Evolutionary conservation across 1,284 basidiomycete genomes (phyloP).

Genomic region (Farysia itapuensis): DNA sequence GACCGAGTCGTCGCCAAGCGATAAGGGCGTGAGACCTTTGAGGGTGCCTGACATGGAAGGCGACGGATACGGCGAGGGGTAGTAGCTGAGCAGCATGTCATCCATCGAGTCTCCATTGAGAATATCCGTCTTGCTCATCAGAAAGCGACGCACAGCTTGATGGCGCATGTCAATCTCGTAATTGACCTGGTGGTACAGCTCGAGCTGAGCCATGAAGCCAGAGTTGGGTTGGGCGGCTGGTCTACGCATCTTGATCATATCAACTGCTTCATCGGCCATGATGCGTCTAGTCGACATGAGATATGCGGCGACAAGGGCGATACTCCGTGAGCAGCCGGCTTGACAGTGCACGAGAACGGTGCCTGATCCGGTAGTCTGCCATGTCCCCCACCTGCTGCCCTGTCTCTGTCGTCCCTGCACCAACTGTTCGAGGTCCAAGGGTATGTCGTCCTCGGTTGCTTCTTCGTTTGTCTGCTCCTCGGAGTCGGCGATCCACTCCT

Average conservation of each 20-base stretch:
- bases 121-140: slow-evolving; percentile 59
- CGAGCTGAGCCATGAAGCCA: slow-evolving; percentile 60
- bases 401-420: slow-evolving; percentile 31
- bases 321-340: slow-evolving; percentile 59
- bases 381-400: slow-evolving; percentile 28
- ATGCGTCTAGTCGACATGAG: slow-evolving; percentile 57
- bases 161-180: slow-evolving; percentile 59
- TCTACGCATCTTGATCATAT: slow-evolving; percentile 47
- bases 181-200: slow-evolving; percentile 58
- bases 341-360: slow-evolving; percentile 61
- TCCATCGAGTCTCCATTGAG: slow-evolving; percentile 45
- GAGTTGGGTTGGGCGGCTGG: slow-evolving; percentile 55
- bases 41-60: slow-evolving; percentile 17
- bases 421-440: slow-evolving; percentile 8
- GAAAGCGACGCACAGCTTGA: slow-evolving; percentile 57
- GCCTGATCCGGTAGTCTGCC: slow-evolving; percentile 39
- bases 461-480: neutral
- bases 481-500: slow-evolving; percentile 31
- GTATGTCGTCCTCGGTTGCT: neutral
- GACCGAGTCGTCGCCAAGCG: neutral
- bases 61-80: slow-evolving; percentile 54
- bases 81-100: slow-evolving; percentile 59
- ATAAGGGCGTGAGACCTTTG: slow-evolving; percentile 12
- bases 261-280: slow-evolving; percentile 54
- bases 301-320: slow-evolving; percentile 59